Evolutionary conservation across 306 rosid species (phyloP), one percentile per base, ranked within the genome.

Genomic region (Prinsepia uniflora): DNA sequence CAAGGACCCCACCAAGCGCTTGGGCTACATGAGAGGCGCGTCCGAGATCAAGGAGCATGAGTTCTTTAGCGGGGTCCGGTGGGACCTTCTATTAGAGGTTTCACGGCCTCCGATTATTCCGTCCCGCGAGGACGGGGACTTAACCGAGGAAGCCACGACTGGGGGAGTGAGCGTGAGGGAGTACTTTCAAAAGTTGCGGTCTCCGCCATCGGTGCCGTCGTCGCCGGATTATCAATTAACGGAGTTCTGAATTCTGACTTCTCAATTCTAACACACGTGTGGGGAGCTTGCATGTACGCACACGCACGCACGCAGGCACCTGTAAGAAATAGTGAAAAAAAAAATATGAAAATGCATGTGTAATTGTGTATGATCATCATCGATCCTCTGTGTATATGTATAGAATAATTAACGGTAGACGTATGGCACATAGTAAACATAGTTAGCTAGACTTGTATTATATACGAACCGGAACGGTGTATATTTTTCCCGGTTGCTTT

Each of bases 91-190:
- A 0, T 78, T 89, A 72, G 96, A 95, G 65, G 88, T 94, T 2
- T 73, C 65, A 1, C 84, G 99, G 30, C 91, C 99, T 12, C 99
- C 99, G 66, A 91, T 82, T 43, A 87, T 95, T 40, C 97, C 97
- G 39, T 57, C 83, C 0, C 57, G 76, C 10, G 91, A 94, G 0
- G 94, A 88, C 45, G 58, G 11, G 0, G 75, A 50, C 39, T 11
- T 15, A 10, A 12, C 64, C 66, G 83, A 56, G 10, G 41, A 17
- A 4, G 6, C 72, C 7, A 24, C 34, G 3, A 8, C 66, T 3
- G 62, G 61, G 0, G 84, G 86, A 0, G 40, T 79, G 8, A 76
- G 84, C 68, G 80, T 95, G 15, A 75, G 66, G 20, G 90, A 83
- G 1, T 89, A 91, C 60, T 89, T 89, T 40, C 74, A 80, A 8